Conservation (phyloP, 148 eudicot genomes). For the Vaccinium corymbosum region DNA sequence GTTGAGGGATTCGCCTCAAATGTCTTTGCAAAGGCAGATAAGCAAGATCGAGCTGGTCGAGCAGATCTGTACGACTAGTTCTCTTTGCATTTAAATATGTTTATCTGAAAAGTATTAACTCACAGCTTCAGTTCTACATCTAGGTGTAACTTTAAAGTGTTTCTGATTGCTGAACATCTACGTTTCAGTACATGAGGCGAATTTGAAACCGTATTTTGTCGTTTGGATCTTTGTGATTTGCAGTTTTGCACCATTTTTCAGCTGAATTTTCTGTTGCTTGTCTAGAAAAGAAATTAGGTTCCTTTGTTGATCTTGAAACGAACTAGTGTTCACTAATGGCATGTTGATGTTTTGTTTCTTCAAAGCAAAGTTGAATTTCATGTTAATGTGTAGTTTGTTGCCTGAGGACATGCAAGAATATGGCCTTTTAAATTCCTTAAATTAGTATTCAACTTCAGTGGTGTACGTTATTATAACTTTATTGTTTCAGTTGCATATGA, state of each 20-base stretch:
- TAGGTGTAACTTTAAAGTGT: background rate
- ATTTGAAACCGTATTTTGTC: background rate
- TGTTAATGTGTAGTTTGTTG: background rate
- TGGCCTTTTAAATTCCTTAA: background rate
- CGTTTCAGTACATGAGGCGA: background rate
- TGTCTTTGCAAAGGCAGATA: conserved; percentile 87
- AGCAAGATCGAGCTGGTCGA: conserved; percentile 97
- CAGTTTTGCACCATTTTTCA: background rate
- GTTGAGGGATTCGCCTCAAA: conserved; percentile 82
- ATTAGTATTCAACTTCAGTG: background rate
- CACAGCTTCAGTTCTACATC: background rate
- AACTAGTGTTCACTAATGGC: background rate
- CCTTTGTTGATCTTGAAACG: background rate
- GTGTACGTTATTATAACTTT: background rate
- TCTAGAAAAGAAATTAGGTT: background rate
- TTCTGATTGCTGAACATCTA: background rate
- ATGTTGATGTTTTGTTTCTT: background rate
- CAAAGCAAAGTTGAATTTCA: background rate
- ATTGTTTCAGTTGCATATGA: background rate
- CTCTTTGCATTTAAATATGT: conserved; percentile 11
- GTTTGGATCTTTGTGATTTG: background rate
- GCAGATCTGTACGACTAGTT: conserved; percentile 63
- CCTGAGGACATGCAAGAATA: background rate
- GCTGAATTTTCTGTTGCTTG: conserved; percentile 1
- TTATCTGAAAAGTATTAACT: background rate